Base-by-base conservation (phyloP, 2,329 filamentous ascomycete species). In the Alternaria burnsii region DNA sequence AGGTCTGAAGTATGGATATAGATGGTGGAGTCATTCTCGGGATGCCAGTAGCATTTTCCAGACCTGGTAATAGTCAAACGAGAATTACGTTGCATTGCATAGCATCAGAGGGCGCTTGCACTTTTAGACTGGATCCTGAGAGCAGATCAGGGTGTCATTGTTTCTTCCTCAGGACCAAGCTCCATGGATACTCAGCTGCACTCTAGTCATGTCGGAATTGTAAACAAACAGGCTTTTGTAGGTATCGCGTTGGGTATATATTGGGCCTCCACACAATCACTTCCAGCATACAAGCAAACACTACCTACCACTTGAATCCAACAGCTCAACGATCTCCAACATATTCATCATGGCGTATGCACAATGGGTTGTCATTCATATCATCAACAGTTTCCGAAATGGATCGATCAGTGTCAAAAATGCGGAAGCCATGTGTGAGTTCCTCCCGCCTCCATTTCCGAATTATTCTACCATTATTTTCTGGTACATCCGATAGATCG, bases 401-500 rank as follows among this genome's bases (percentile, higher is more conserved):
- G 34, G 34, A 38, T 0, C 3, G 1, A 38, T 41, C 40, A 22
- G 3, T 5, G 0, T 41, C 18, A 41, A 22, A 3, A 12, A 41
- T 8, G 40, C 40, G 20, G n/a, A 41, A 41, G 40, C 18, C 11
- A 41, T 41, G 40, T 41, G 40, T 41, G 0, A 8, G 40, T 41
- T 0, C 5, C 0, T 22, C 10, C 11, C 14, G 1, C 14, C 18
- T 12, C 18, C 10, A 2, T 22, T 41, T 22, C 40, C 10, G 18
- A 3, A 1, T 8, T 5, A 8, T 3, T 4, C 11, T 22, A 12
- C 2, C 10, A 14, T 14, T 11, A 7, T 14, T 1, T 1, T 41
- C 1, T 22, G 2, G 1, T 22, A 14, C 18, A 7, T 41, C 11
- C 4, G 11, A 22, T 22, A 10, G 18, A 22, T 14, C 18, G 4